These are phyloP conservation scores for Bremia lactucae DNA, from an alignment of 352 stramenopile species.

Conservation along the genomic window DNA sequence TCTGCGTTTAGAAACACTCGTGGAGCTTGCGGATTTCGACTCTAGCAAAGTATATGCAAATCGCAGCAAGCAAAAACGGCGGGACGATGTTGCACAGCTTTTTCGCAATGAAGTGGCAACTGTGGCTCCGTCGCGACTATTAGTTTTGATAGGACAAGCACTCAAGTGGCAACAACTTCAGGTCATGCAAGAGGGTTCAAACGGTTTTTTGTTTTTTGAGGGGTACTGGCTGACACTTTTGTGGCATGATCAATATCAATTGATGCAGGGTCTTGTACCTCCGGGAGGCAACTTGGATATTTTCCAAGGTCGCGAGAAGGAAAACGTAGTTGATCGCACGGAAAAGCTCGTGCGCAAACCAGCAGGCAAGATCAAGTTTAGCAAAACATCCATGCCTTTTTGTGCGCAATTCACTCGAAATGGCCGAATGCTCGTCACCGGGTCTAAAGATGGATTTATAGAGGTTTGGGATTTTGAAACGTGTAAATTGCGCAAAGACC, in stretches of 20 bases:
- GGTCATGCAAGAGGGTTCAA: too few species aligned
- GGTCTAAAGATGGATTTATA: constrained; percentile 91
- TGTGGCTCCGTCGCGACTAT: constrained; percentile 78
- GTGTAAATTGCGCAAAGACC: constrained; percentile 83
- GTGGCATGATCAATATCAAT: too few species aligned
- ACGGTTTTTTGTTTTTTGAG: too few species aligned
- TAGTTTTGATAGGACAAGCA: constrained; percentile 82
- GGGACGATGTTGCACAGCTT: constrained; percentile 65
- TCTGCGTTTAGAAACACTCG: constrained; percentile 63
- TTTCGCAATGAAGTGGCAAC: constrained; percentile 64
- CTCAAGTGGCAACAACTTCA: constrained; percentile 86
- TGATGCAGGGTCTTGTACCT: constrained; percentile 41
- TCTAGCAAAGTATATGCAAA: constrained; percentile 51
- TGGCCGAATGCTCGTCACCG: constrained; percentile 84
- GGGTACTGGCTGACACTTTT: too few species aligned
- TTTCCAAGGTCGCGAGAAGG: constrained; percentile 57
- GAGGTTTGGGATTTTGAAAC: constrained; percentile 91
- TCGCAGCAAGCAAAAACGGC: constrained; percentile 63
- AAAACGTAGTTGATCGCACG: constrained; percentile 36
- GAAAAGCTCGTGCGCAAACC: constrained; percentile 60
- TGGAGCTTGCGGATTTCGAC: constrained; percentile 60
- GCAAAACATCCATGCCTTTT: constrained; percentile 70
- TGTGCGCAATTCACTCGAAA: constrained; percentile 83
- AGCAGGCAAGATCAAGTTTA: constrained; percentile 85
- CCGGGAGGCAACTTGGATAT: constrained; percentile 70